Evolutionary conservation across 2,329 filamentous ascomycete species (phyloP), one percentile per base, ranked within the genome.

Genomic region (Neofusicoccum sp.): DNA sequence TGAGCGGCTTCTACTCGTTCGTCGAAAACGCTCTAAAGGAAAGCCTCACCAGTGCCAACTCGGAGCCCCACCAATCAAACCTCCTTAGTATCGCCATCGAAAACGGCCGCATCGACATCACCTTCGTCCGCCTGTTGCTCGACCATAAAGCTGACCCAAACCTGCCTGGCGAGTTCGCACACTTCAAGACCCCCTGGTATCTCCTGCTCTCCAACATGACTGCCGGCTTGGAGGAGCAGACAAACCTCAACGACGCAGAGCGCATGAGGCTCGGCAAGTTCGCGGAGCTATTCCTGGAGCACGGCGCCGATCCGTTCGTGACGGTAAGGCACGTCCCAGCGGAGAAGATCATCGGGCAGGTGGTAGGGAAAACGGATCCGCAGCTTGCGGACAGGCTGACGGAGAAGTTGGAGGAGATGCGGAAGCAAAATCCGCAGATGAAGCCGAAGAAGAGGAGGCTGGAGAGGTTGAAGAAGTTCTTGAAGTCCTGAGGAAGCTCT

Each of bases 171-270:
- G 38, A n/a, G 8, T 16, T 26, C 8, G 28, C 51, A 9, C 11
- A 20, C 38, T 56, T 31, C 38, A 56, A 56, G 36, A 56, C 51
- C 7, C 51, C 51, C 3, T 56, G 51, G 51, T 56, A 56, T 28
- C 26, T 56, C 14, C 26, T 56, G 51, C 26, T 56, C 8, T 20
- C 28, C 7, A 43, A 20, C 38, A 56, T 56, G 51, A 6, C 51
- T 3, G 7, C 36, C 4, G 51, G 51, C 24, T 33, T 56, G 8
- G 36, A 56, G 1, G 51, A 31, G 9, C 26, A 56, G n/a, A 31
- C 51, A 11, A 56, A 56, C 8, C 16, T 56, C 9, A 33, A 7
- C 34, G 14, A 9, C 8, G 51, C 31, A 3, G 36, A 56, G 8
- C 44, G 57, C n/a, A 12, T 40, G 7, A 43, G 57, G 6, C 36